Evolutionary conservation across 169 alveolate species (phyloP), one percentile per base, ranked within the genome.

Genomic region (Eimeria zaria): DNA sequence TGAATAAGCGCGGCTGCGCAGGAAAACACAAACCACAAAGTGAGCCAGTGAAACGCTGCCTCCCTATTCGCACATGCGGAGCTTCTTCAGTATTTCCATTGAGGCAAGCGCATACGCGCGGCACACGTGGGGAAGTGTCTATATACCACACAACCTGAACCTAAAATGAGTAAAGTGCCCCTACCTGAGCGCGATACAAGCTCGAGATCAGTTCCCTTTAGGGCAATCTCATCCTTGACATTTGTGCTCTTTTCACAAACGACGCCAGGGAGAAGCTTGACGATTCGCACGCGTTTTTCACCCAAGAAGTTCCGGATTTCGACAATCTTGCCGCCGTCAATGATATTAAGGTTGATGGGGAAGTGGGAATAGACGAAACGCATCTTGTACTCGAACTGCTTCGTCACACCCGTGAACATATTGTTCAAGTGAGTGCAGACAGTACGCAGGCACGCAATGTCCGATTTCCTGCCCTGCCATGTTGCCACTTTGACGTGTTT

Each of bases 291-390:
- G 91, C 99, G 98, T 98, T 99, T 99, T 98, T 99, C 99, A 71
- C 99, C 99, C 97, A 99, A 98, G 98, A 99, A 99, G 99, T 99
- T 99, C 95, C 99, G 99, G 97, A 99, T 98, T 98, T 99, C 99
- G 95, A 99, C 98, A 84, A 98, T 97, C 93, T 97, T 98, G 73
- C 99, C 99, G 97, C 99, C 99, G 93, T 99, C 98, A 51, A 99
- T 97, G 95, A 99, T 98, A 98, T 98, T 98, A 48, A 99, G 98
- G 98, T 99, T 99, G 97, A 99, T 99, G 96, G 99, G 99, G 98
- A 99, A 99, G 98, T 99, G 99, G 64, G 99, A 99, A 96, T 99
- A 99, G 76, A 99, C 99, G 58, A 99, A 98, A 97, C 99, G 99
- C 99, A 99, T 99, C 99, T 99, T 99, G 98, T 99, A 99, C 97